Conservation (phyloP, 306 rosid genomes). For the Purshia tridentata region DNA sequence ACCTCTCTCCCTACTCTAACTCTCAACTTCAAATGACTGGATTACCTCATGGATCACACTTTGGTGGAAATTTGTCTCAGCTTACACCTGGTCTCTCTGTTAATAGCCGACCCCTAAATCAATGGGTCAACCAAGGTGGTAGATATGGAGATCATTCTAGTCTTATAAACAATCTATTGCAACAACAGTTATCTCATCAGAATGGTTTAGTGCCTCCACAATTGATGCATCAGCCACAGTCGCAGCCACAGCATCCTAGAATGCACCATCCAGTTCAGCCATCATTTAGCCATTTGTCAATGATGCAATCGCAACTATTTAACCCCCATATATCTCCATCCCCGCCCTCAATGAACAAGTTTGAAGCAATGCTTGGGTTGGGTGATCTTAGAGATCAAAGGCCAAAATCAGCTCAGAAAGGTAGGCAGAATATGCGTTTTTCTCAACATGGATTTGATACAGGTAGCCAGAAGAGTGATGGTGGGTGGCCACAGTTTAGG, state of each 20-base stretch:
- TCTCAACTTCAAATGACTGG: constrained; percentile 53
- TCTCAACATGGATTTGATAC: constrained; percentile 64
- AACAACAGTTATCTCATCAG: constrained; percentile 54
- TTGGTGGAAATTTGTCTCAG: constrained; percentile 59
- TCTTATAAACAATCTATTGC: constrained; percentile 45
- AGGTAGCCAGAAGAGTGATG: constrained; percentile 46
- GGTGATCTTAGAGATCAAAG: constrained; percentile 82
- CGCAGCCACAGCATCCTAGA: constrained; percentile 51
- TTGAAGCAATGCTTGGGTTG: constrained; percentile 74
- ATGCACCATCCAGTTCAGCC: constrained; percentile 53
- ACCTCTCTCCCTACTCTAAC: constrained; percentile 44
- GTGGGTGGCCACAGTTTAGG: constrained; percentile 79
- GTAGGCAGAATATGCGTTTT: constrained; percentile 58
- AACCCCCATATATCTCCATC: constrained; percentile 60
- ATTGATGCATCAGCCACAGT: constrained; percentile 53
- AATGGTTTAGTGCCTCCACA: constrained; percentile 58
- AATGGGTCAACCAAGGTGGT: constrained; percentile 53
- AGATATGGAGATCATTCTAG: constrained; percentile 53
- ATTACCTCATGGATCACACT: constrained; percentile 45
- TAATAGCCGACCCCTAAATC: constrained; percentile 44
- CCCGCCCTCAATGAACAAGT: constrained; percentile 60
- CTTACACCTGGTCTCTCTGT: constrained; percentile 36
- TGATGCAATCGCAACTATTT: constrained; percentile 48
- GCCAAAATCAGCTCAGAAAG: constrained; percentile 53
- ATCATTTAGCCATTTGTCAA: constrained; percentile 46